phyloP scores from a whole-genome alignment of 1,139 yeast species.

The Kodamaea anthophila region DNA sequence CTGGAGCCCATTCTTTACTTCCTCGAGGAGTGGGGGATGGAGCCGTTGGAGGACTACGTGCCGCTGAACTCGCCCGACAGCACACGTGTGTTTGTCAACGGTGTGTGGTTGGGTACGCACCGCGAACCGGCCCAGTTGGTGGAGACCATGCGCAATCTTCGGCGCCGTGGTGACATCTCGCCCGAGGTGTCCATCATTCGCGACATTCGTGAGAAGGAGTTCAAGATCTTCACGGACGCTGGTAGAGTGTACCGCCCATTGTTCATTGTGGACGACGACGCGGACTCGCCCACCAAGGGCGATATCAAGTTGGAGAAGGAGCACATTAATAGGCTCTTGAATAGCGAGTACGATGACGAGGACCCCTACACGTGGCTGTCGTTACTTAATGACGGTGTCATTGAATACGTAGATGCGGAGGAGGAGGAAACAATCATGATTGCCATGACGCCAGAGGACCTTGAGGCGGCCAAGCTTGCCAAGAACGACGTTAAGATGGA shows the following conservation, averaged over 20 bases:
- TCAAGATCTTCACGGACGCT: conserved; percentile 94
- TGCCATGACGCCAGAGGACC: conserved; percentile 98
- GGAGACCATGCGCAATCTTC: conserved; percentile 81
- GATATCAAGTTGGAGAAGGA: conserved; percentile 80
- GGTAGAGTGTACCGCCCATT: conserved; percentile 97
- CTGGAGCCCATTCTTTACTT: conserved; percentile 91
- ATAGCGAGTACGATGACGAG: conserved; percentile 56
- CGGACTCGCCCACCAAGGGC: conserved; percentile 66
- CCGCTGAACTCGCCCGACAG: conserved; percentile 91
- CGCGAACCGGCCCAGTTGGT: conserved; percentile 90
- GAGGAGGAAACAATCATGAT: conserved; percentile 97
- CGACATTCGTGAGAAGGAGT: conserved; percentile 94
- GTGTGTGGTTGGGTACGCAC: conserved; percentile 99
- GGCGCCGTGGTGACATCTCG: conserved; percentile 93
- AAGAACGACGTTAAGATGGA: conserved; percentile 43
- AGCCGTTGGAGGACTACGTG: conserved; percentile 90
- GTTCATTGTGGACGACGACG: conserved; percentile 83
- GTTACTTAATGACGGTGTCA: conserved; percentile 76
- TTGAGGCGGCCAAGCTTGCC: conserved; percentile 48
- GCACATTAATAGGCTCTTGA: conserved; percentile 66
- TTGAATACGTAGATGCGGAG: conserved; percentile 94
- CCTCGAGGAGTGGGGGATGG: conserved; percentile 99
- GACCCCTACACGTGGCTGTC: conserved; percentile 77
- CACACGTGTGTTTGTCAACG: conserved; percentile 92
- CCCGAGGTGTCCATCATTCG: conserved; percentile 96